Conservation (phyloP, 176 grass and related monocot species). For the Urochloa ruziziensis region DNA sequence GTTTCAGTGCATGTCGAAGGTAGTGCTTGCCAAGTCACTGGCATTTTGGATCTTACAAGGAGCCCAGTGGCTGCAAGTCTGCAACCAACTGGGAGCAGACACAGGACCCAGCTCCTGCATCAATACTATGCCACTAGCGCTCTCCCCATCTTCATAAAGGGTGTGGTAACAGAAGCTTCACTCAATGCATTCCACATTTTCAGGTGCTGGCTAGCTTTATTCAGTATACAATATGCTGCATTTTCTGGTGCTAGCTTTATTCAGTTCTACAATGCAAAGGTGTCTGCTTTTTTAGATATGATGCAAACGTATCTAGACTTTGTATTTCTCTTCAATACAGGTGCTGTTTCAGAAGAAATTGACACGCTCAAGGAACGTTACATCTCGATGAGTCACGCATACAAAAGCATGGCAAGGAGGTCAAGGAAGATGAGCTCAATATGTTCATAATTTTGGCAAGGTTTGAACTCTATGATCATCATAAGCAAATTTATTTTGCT, state of each 20-base stretch:
- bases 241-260: neutral
- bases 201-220: conserved; percentile 11
- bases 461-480: neutral
- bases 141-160: neutral
- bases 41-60: neutral
- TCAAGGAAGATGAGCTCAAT: neutral
- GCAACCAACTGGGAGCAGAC: neutral
- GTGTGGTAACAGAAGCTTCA: neutral
- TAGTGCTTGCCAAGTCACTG: conserved; percentile 39
- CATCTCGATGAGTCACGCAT: neutral
- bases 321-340: neutral
- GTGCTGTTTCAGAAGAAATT: neutral
- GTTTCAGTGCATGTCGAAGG: neutral
- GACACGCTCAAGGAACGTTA: neutral
- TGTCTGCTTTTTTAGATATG: neutral
- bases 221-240: neutral
- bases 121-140: conserved; percentile 16
- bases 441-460: neutral
- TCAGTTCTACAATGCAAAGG: conserved; percentile 1
- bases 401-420: neutral
- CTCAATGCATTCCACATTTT: neutral
- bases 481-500: neutral
- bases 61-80: neutral
- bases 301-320: neutral
- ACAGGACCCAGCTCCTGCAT: conserved; percentile 35